A percentile compares a stretch with the other conserved stretches of the same genome.
Conservation (phyloP, 306 rosid genomes). For the Myrica gale region DNA sequence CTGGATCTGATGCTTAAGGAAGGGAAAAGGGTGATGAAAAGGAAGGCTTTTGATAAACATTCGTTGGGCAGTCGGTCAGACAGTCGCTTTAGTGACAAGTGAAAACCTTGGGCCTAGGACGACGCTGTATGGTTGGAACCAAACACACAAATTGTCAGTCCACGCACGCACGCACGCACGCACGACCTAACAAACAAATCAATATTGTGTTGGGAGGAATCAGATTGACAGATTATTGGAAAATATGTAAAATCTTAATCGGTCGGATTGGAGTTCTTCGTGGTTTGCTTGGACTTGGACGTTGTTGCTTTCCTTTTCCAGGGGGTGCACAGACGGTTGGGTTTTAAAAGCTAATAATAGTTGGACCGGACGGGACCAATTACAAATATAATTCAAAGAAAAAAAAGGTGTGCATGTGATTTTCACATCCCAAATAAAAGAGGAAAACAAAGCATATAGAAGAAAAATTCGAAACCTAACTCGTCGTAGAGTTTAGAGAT, state of each 20-base stretch:
- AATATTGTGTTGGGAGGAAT: no score
- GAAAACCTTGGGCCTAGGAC: background rate
- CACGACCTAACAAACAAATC: background rate
- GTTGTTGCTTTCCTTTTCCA: background rate
- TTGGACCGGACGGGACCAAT: background rate
- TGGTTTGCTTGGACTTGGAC: background rate
- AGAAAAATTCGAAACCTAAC: no score
- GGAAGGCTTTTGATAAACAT: background rate
- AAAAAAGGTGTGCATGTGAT: no score
- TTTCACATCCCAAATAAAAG: no score
- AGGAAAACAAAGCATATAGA: no score
- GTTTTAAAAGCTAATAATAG: no score
- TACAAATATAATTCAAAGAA: background rate
- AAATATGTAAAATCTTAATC: no score
- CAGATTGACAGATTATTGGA: no score
- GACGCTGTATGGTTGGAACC: background rate
- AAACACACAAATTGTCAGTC: background rate
- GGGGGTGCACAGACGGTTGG: background rate
- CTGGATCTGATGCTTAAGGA: conserved; percentile 24
- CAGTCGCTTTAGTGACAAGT: background rate
- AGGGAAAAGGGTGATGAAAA: background rate
- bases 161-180: background rate
- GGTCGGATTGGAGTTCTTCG: no score
- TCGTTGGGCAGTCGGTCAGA: background rate
- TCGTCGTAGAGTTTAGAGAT: no score